Conservation (phyloP, 331 rosid species). For the Dryas integrifolia region DNA sequence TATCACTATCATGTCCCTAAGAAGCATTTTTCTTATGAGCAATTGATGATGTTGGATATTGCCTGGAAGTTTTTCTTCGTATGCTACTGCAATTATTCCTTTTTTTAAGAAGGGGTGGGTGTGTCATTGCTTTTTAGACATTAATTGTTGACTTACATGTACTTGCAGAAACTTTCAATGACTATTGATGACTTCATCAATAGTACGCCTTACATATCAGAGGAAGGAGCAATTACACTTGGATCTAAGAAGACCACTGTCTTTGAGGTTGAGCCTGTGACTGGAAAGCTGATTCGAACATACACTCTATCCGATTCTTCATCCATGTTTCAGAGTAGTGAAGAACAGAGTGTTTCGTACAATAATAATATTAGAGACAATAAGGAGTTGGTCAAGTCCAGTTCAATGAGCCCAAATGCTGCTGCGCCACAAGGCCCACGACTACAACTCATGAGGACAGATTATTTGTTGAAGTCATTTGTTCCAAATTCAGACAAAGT, state of each 20-base stretch:
- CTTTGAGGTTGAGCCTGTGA: conserved; percentile 61
- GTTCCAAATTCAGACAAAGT: conserved; percentile 42
- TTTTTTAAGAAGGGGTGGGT: not conserved
- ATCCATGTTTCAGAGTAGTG: conserved; percentile 31
- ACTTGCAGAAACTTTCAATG: conserved; percentile 55
- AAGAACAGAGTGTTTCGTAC: conserved; percentile 12
- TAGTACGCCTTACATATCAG: conserved; percentile 49
- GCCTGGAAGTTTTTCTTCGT: not conserved
- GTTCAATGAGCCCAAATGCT: conserved; percentile 22
- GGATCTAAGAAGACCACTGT: conserved; percentile 62
- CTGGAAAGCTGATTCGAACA: conserved; percentile 49
- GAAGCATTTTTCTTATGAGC: not conserved
- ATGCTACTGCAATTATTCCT: not conserved
- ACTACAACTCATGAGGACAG: conserved; percentile 54
- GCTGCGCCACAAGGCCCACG: conserved; percentile 26
- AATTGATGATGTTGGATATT: not conserved
- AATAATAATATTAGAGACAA: not conserved
- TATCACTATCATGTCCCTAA: not conserved
- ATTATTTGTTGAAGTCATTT: conserved; percentile 53
- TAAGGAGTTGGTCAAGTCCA: conserved; percentile 39
- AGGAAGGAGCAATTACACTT: conserved; percentile 69
- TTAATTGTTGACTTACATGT: conserved; percentile 6
- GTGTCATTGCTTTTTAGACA: not conserved
- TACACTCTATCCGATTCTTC: conserved; percentile 31
- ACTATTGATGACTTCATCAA: conserved; percentile 54